Evolutionary conservation across 306 rosid species (phyloP).

Genomic region (Arachis hypogaea): DNA sequence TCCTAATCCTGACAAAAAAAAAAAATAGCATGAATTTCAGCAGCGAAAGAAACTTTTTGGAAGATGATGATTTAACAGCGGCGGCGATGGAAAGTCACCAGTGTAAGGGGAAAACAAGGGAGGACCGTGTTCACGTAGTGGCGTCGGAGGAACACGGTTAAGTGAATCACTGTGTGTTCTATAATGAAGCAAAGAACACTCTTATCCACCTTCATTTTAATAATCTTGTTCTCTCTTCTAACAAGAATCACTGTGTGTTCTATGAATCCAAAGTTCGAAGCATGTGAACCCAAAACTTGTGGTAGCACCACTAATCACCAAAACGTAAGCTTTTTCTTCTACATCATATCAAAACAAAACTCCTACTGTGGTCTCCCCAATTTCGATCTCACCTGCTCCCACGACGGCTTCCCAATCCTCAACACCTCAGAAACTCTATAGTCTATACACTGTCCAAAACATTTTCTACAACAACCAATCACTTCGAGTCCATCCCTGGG

Average conservation of each 20-base stretch:
- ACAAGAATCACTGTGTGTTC: not conserved
- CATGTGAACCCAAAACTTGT: conserved; percentile 43
- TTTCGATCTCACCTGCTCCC: conserved; percentile 42
- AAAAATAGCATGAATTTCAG: no score
- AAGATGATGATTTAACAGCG: no score
- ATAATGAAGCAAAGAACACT: conserved; percentile 38
- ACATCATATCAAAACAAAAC: conserved; percentile 19
- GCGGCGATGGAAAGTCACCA: no score
- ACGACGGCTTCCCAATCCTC: conserved; percentile 36
- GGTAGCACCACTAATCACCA: conserved; percentile 27
- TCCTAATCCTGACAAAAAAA: no score
- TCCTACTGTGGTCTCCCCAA: conserved; percentile 48
- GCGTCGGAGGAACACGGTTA: no score
- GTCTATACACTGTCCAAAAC: conserved; percentile 21
- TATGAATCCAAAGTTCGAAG: conserved; percentile 23
- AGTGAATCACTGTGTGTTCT: no score
- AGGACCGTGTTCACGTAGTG: no score
- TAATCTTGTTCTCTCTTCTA: not conserved
- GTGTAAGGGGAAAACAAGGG: no score
- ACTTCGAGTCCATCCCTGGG: conserved; percentile 36
- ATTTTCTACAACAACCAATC: conserved; percentile 41
- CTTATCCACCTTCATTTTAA: not conserved
- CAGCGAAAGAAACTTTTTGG: no score
- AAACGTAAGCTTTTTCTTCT: conserved; percentile 48
- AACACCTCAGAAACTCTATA: not conserved